Base-by-base conservation (phyloP, 2,329 filamentous ascomycete species). In the Botrytis cinerea region DNA sequence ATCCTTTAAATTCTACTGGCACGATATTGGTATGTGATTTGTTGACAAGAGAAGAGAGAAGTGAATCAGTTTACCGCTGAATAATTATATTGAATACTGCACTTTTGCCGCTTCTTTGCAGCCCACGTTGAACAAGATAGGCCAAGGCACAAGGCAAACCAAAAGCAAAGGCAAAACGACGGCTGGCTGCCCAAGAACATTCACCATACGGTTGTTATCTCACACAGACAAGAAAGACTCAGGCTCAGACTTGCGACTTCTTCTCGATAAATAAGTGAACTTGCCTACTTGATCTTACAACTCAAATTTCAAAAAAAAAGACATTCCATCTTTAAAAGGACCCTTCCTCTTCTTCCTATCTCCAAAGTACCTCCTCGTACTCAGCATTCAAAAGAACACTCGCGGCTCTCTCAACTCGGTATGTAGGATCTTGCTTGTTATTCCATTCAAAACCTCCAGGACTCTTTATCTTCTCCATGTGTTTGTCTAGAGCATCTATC, bases 401-500 rank as follows among this genome's bases (percentile, higher is more conserved):
- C 4, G 9, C 43, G 28, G 14, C 5, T 14, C 22, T 2, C 48
- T 28, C 46, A 12, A 25, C 51, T 18, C n/a, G n/a, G 61, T 64
- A 46, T 25, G 61, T 61, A n/a, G 18, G 18, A 54, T 54, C 48
- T n/a, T 63, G 28, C n/a, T 28, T 63, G 14, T 46, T 25, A 14
- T 64, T 46, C 40, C 61, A 45, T 64, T 14, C 2, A 46, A 64
- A 32, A 46, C 46, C 40, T 32, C 40, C 16, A 20, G 48, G 4
- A 16, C 48, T n/a, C 48, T 40, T 12, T 25, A 8, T 9, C 2
- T 22, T 46, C 16, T 63, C 61, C 8, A 28, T 62, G 60, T 43
- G 28, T 40, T 28, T n/a, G 38, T 28, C 40, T 38, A 74, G 76
- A 74, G 14, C 57, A 6, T 54, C 46, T 40, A 6, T 67, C 46